Evolutionary conservation across 257 asterid species (phyloP), one percentile per base, ranked within the genome.

Genomic region (Solanum megistacrolobum): DNA sequence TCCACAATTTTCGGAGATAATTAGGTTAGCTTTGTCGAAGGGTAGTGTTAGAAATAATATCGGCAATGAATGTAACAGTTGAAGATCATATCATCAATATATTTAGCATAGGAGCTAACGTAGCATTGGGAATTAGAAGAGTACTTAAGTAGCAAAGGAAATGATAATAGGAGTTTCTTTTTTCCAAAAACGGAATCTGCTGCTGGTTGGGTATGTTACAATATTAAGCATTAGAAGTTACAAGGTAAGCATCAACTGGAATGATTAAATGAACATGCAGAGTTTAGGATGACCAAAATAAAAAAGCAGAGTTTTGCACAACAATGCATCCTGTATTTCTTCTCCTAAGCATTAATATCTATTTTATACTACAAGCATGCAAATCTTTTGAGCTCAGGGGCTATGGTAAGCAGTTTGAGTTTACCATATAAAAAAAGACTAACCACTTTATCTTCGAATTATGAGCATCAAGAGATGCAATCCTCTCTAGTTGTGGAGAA

Each of bases 381-480:
- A 48, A 46, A 81, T 46, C 18, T 16, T 81, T 81, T 29, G 20
- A 81, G 68, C 85, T 81, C 12, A 29, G 41, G 20, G 27, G 85
- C 69, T 27, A 48, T 9, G 68, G 39, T 25, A 79, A 43, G 38
- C 14, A 5, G 65, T 25, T 79, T 23, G 29, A 25, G 65, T 81
- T 29, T 46, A 46, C 85, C 68, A 81, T 29, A 81, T 81, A 16
- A 29, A 46, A 29, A 81, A 46, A 9, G 35, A 73, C 92, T 89
- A 88, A 97, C 99, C 99, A 89, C 93, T 92, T 96, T 89, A 96
- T 95, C 93, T 93, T 97, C 84, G 93, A 87, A 87, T 90, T 87
- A 88, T 96, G 99, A 21, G 93, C 98, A 90, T 97, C 97, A 55
- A 97, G 96, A 88, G 98, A 92, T 85, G 98, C 99, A 46, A 97